Evolutionary conservation across 106 monocot species (phyloP).

Genomic region (Chionographis japonica): DNA sequence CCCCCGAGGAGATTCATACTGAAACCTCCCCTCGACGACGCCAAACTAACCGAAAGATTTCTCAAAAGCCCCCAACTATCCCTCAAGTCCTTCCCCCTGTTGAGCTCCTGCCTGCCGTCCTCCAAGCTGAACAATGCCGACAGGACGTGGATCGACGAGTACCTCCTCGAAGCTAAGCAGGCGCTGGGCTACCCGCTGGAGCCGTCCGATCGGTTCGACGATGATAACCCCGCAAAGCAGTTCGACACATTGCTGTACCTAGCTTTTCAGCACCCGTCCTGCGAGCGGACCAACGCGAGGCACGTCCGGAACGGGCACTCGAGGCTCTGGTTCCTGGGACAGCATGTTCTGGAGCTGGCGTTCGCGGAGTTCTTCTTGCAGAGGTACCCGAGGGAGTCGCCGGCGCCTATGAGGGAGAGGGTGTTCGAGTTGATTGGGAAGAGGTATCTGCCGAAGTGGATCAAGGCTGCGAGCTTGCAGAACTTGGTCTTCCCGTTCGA

Average conservation of each 20-base stretch:
- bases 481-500: constrained; percentile 94
- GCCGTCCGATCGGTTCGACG: constrained; percentile 46
- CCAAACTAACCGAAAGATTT: constrained; percentile 63
- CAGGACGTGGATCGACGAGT: constrained; percentile 85
- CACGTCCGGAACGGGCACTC: constrained; percentile 92
- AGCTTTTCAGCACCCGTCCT: constrained; percentile 71
- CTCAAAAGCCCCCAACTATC: constrained; percentile 90
- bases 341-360: constrained; percentile 81
- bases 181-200: constrained; percentile 89
- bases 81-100: constrained; percentile 73
- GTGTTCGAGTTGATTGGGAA: constrained; percentile 82
- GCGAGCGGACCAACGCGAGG: constrained; percentile 72
- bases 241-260: constrained; percentile 84
- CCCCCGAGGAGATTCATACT: constrained; percentile 90
- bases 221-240: constrained; percentile 78
- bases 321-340: constrained; percentile 84
- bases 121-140: constrained; percentile 73
- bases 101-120: constrained; percentile 83
- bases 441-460: constrained; percentile 75
- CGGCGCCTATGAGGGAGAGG: constrained; percentile 89
- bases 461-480: constrained; percentile 87
- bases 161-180: constrained; percentile 96
- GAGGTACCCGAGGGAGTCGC: constrained; percentile 86
- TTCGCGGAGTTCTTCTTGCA: constrained; percentile 86
- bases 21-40: constrained; percentile 87